phyloP scores from a whole-genome alignment of 345 rosid genomes.

The Abelmoschus esculentus region DNA sequence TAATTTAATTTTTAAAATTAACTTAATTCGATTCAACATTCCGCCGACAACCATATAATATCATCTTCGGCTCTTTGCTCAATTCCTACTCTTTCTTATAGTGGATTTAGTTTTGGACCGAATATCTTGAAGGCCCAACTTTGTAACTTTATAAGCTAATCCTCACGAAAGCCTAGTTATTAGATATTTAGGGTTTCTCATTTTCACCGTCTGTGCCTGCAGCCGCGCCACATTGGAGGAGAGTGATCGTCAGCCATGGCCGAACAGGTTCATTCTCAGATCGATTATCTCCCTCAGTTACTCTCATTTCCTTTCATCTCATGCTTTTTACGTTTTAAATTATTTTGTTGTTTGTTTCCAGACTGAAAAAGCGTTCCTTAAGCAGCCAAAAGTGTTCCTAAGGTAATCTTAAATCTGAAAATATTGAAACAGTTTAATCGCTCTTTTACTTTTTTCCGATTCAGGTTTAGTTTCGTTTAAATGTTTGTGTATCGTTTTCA shows the following conservation, averaged over 20 bases:
- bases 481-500: conserved; percentile 18
- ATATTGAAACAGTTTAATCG: background rate
- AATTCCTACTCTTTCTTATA: too few species aligned
- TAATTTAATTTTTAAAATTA: too few species aligned
- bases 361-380: conserved; percentile 62
- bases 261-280: background rate
- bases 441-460: too few species aligned
- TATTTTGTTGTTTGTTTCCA: background rate
- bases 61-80: too few species aligned
- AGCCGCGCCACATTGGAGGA: background rate
- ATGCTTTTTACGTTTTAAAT: background rate
- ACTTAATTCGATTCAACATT: too few species aligned
- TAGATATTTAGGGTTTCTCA: background rate
- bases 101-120: background rate
- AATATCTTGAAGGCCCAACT: background rate
- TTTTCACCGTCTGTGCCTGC: background rate
- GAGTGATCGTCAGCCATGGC: conserved; percentile 5
- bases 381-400: conserved; percentile 58
- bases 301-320: background rate
- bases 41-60: too few species aligned
- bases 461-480: background rate
- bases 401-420: conserved; percentile 17
- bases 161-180: background rate
- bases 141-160: background rate
- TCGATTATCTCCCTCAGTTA: background rate